Evolutionary conservation across 2,329 filamentous ascomycete species (phyloP).

Genomic region (Fusarium gaditjirri): DNA sequence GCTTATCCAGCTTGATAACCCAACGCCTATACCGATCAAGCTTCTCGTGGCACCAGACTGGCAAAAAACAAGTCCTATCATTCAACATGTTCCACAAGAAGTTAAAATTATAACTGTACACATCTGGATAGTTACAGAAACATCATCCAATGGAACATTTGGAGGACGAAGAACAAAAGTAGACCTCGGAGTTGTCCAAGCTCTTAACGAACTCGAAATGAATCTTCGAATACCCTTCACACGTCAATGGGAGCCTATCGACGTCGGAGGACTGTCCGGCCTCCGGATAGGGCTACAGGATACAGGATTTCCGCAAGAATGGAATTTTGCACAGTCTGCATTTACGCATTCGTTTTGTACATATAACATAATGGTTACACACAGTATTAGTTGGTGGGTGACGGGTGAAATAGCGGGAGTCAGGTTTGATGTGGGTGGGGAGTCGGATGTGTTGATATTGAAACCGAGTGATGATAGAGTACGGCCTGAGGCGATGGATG

Average conservation of each 20-base stretch:
- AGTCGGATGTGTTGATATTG: neutral
- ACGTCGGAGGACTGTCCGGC: neutral
- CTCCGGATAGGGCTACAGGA: neutral
- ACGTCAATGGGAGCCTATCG: neutral
- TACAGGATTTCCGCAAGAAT: neutral
- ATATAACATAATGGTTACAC: neutral
- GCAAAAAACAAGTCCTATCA: neutral
- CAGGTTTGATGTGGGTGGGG: neutral
- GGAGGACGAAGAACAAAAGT: neutral
- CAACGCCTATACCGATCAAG: neutral
- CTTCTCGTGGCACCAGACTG: neutral
- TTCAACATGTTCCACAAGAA: neutral
- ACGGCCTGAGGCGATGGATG: accelerated
- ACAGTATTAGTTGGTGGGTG: neutral
- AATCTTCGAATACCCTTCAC: neutral
- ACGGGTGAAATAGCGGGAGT: neutral
- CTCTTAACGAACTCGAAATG: neutral
- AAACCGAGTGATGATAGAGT: neutral
- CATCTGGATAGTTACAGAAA: neutral
- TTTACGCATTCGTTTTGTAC: neutral
- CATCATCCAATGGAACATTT: neutral
- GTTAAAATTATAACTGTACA: neutral
- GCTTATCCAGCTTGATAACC: neutral
- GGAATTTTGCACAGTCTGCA: neutral
- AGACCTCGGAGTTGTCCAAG: neutral